phyloP scores from a whole-genome alignment of 2,329 filamentous ascomycete species.

The Cladosporium colombiae region DNA sequence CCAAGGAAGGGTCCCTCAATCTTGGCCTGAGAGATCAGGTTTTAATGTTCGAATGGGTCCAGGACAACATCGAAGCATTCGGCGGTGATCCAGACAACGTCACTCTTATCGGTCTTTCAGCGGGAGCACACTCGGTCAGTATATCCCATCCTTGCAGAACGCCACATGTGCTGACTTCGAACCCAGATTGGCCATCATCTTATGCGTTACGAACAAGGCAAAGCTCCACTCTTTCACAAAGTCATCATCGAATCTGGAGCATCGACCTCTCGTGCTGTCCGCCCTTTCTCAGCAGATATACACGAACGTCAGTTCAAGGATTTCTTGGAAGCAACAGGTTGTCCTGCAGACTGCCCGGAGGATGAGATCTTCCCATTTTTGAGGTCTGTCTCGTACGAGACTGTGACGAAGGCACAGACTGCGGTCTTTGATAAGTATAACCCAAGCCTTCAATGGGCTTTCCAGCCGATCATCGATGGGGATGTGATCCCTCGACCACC shows the following conservation, averaged over 20 bases:
- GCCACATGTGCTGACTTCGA: conserved; percentile 30
- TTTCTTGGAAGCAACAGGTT: conserved; percentile 42
- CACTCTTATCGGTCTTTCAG: conserved; percentile 47
- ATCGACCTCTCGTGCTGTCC: conserved; percentile 50
- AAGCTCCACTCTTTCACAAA: conserved; percentile 45
- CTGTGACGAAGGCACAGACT: conserved; percentile 44
- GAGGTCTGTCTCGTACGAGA: conserved; percentile 40
- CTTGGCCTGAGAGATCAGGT: conserved; percentile 44
- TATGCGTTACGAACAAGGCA: conserved; percentile 47
- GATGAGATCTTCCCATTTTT: conserved; percentile 45
- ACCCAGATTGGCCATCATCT: conserved; percentile 66
- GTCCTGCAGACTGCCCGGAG: conserved; percentile 30
- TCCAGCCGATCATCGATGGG: conserved; percentile 69
- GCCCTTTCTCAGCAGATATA: conserved; percentile 41
- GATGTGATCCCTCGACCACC: conserved; percentile 60
- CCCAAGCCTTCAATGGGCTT: conserved; percentile 55
- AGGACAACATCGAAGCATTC: conserved; percentile 42
- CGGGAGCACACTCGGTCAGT: conserved; percentile 59
- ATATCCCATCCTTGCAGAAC: conserved; percentile 38
- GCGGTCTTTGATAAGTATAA: conserved; percentile 50
- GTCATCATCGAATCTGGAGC: conserved; percentile 51
- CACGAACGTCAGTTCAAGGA: conserved; percentile 49
- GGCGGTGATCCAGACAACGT: conserved; percentile 37
- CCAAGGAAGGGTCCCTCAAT: conserved; percentile 55
- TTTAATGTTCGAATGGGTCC: conserved; percentile 46